Evolutionary conservation across 164 flowering plant species (phyloP), one percentile per base, ranked within the genome.

Genomic region (Berberis vulgaris): DNA sequence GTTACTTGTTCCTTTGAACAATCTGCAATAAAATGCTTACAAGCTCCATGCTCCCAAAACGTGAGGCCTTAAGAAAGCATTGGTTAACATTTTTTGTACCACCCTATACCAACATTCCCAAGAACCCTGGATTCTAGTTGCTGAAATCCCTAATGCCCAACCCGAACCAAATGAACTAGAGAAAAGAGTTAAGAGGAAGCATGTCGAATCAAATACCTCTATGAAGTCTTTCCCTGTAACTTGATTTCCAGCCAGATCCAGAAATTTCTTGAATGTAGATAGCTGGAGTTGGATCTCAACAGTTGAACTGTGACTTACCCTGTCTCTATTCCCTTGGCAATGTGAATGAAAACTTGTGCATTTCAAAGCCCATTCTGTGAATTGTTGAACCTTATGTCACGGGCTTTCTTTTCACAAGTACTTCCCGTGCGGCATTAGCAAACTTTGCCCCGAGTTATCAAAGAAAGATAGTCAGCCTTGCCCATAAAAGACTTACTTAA

Each of bases 1-100:
- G 78, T 89, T 91, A 71, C 90, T 96, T 91, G 78, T 89, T 91
- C 72, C 90, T 83, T 72, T 87, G 94, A 59, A 96, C 98, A 78
- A 91, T 91, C 98, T 91, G 97, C 76, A 91, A 78, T 41, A 91
- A 70, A 56, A 91, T 89, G 73, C 96, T 90, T 13, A 91, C 97
- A 69, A 91, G 94, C 68, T 91, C 97, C n/a, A 96, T 91, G 71
- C 97, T 91, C 56, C 97, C 96, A 78, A 91, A 91, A 50, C 96
- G 96, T 26, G 97, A 87, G 7, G 97, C 97, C 76, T 91, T 96
- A 56, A 91, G 26, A 26, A 26, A 26, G 26, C 26, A 26, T 26
- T 26, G 26, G 0, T 26, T 26, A 26, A 26, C 26, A 86, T 72
- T 88, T 88, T 70, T 96, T 88, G 97, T 96, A 68, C 96, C 97